Evolutionary conservation across 176 grass and related monocot genomes (phyloP).

Genomic region (Guadua angustifolia): DNA sequence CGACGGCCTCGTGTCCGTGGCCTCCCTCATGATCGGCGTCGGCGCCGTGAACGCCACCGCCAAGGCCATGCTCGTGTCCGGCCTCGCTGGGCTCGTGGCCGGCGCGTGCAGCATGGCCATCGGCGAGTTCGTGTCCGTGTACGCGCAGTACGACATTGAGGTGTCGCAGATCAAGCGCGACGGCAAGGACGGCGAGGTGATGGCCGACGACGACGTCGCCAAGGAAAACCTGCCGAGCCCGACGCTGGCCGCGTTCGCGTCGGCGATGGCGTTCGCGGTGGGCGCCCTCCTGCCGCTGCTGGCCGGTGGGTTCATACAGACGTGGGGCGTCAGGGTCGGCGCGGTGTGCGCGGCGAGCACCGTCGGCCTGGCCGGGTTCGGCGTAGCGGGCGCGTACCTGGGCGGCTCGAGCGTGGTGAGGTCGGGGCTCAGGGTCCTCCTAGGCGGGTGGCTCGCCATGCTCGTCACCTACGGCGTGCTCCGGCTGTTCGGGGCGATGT

Average conservation of each 20-base stretch:
- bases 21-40: slow-evolving; percentile 91
- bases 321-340: slow-evolving; percentile 42
- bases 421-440: slow-evolving; percentile 64
- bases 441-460: slow-evolving; percentile 90
- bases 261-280: slow-evolving; percentile 72
- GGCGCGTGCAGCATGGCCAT: slow-evolving; percentile 82
- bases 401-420: slow-evolving; percentile 58
- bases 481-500: slow-evolving; percentile 54
- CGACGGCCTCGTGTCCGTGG: slow-evolving; percentile 91
- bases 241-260: slow-evolving; percentile 65
- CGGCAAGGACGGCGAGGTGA: too few relatives aligned
- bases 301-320: slow-evolving; percentile 57
- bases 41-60: slow-evolving; percentile 55
- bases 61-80: slow-evolving; percentile 79
- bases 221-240: slow-evolving; percentile 68
- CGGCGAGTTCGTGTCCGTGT: slow-evolving; percentile 84
- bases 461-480: slow-evolving; percentile 75
- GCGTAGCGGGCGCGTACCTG: slow-evolving; percentile 58
- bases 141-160: slow-evolving; percentile 92
- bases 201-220: not conserved
- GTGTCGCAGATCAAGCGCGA: slow-evolving; percentile 49
- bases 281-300: slow-evolving; percentile 78
- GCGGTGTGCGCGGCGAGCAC: slow-evolving; percentile 65
- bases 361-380: slow-evolving; percentile 65
- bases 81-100: slow-evolving; percentile 69